Evolutionary conservation across 257 asterid genomes (phyloP).

Genomic region (Solanum piurae): DNA sequence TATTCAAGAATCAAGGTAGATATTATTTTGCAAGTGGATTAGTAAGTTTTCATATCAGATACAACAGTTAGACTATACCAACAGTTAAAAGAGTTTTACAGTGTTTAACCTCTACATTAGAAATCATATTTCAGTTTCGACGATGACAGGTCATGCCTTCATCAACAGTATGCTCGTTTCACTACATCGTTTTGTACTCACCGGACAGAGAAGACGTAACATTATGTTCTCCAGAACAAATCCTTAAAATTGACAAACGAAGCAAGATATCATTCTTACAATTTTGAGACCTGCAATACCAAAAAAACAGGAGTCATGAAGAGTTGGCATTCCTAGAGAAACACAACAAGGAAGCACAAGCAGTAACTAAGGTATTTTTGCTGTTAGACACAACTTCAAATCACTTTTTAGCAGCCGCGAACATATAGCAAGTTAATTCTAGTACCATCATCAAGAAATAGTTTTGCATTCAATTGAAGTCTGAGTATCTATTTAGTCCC

Average conservation of each 20-base stretch:
- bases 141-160: not conserved
- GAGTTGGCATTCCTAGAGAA: not conserved
- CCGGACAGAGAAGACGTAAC: not conserved
- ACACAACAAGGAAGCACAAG: not conserved
- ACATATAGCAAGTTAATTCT: not conserved
- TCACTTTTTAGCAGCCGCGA: not conserved
- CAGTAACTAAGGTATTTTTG: not conserved
- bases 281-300: slow-evolving; percentile 14
- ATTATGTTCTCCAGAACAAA: not conserved
- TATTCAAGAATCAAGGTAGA: not conserved
- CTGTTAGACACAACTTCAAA: not conserved
- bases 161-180: not conserved
- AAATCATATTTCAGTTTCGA: not conserved
- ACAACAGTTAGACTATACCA: not conserved
- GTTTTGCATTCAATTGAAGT: not conserved
- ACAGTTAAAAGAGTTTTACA: not conserved
- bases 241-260: slow-evolving; percentile 1
- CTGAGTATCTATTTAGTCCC: not conserved
- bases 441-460: not conserved
- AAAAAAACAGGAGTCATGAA: not conserved
- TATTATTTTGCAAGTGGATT: not conserved
- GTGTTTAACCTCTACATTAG: not conserved
- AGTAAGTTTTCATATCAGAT: not conserved
- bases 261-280: not conserved
- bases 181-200: not conserved